Conservation (phyloP, 1,284 basidiomycete species). For the Cutaneotrichosporon sp. region DNA sequence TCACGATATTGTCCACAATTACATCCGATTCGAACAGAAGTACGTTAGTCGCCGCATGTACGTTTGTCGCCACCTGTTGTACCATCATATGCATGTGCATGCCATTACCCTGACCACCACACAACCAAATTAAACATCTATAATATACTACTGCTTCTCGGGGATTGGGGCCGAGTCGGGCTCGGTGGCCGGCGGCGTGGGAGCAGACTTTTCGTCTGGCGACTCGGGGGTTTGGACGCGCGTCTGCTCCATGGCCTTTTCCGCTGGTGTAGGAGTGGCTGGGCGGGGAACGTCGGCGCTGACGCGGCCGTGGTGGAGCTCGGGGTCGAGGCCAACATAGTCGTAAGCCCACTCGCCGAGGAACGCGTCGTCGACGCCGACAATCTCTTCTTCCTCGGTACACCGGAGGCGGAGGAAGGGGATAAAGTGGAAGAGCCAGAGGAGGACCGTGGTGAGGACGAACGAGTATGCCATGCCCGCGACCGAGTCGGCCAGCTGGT, state of each 20-base stretch:
- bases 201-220: not conserved
- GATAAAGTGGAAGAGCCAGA: slow-evolving; percentile 89
- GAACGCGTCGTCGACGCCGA: slow-evolving; percentile 89
- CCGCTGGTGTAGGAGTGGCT: not conserved
- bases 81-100: too few relatives aligned
- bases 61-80: too few relatives aligned
- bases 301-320: slow-evolving; percentile 42
- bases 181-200: too few relatives aligned
- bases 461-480: slow-evolving; percentile 74
- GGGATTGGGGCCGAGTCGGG: too few relatives aligned
- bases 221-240: slow-evolving; percentile 1
- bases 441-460: slow-evolving; percentile 75
- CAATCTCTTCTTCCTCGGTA: slow-evolving; percentile 76
- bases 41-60: too few relatives aligned
- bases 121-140: too few relatives aligned
- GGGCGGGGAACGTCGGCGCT: not conserved
- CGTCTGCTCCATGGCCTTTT: slow-evolving; percentile 2
- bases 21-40: too few relatives aligned
- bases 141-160: too few relatives aligned
- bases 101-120: too few relatives aligned
- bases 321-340: slow-evolving; percentile 60
- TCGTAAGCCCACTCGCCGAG: slow-evolving; percentile 94
- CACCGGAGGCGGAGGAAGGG: slow-evolving; percentile 75
- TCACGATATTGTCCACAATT: too few relatives aligned
- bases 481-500: slow-evolving; percentile 55